Base-by-base conservation (phyloP, 306 rosid species). In the Ochetophila trinervis region DNA sequence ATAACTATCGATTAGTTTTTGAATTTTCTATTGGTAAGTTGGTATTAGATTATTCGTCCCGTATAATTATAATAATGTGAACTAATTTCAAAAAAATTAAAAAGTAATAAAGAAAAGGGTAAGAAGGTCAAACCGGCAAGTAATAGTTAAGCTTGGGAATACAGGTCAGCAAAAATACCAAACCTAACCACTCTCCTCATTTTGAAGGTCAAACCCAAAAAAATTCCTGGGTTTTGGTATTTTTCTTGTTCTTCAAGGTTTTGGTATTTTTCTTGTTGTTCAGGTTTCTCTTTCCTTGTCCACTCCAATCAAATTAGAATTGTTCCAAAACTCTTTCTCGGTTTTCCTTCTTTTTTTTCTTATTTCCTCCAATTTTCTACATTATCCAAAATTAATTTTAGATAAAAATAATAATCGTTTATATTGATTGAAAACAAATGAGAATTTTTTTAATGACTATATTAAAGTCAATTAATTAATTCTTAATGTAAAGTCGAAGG, bases 111-210 rank as follows among this genome's bases (percentile, higher is more conserved):
- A 4, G 4, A 52, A 66, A 24, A 63, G 61, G 23, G 15, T 52
- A 57, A 64, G 50, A 54, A 48, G 63, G 86, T 76, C 85, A 65
- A 69, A 71, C 54, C 35, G 49, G 45, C 16, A 42, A 68, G 35
- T 67, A 77, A 8, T 12, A 40, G 44, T 57, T 68, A 66, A 71
- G 23, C 76, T 56, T 78, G 66, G 37, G 56, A n/a, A 66, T 72
- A 62, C 49, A 67, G 70, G 87, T 63, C 71, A 72, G 3, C 74
- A 13, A 67, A n/a, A 67, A 82, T 86, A 77, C 85, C 85, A 77
- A 79, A 84, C 84, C 87, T 70, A 85, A 69, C 76, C 22, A 53
- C 72, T 48, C 60, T 44, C 69, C 60, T 61, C 22, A 63, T 20
- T 32, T 71, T 32, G 34, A 32, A 53, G 16, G 20, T 21, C 54